phyloP scores from a whole-genome alignment of 2,329 filamentous ascomycete genomes.

The Diaporthe ilicicola region DNA sequence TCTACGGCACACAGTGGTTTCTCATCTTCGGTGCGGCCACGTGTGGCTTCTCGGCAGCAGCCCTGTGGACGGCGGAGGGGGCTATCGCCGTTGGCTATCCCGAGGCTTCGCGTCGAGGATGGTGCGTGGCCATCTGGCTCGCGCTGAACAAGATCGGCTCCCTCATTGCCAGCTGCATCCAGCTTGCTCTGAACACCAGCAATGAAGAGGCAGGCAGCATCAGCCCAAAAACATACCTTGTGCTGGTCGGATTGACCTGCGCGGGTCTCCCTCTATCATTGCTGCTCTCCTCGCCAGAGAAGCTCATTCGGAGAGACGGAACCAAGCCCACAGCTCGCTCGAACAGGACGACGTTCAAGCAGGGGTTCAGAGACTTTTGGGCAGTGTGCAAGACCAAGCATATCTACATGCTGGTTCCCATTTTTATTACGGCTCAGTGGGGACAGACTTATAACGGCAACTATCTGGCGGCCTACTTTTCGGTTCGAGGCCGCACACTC shows the following conservation, averaged over 20 bases:
- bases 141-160: conserved; percentile 31
- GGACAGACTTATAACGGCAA: conserved; percentile 35
- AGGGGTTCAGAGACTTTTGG: conserved; percentile 24
- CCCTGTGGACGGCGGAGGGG: conserved; percentile 47
- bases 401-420: conserved; percentile 32
- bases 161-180: conserved; percentile 7
- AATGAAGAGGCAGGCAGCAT: background rate
- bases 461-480: conserved; percentile 35
- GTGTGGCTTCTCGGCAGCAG: conserved; percentile 50
- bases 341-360: conserved; percentile 41
- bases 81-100: conserved; percentile 46
- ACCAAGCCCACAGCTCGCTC: conserved; percentile 37
- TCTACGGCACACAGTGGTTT: conserved; percentile 53
- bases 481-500: conserved; percentile 31
- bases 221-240: conserved; percentile 35
- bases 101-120: background rate
- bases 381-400: conserved; percentile 24
- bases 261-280: conserved; percentile 50
- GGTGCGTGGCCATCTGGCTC: conserved; percentile 35
- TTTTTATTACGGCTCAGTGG: conserved; percentile 35
- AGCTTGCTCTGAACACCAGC: conserved; percentile 6
- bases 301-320: conserved; percentile 35
- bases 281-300: conserved; percentile 50
- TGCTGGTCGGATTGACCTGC: conserved; percentile 50
- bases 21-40: conserved; percentile 51